Conservation (phyloP, 2,329 filamentous ascomycete genomes). For the Colletotrichum sp. region DNA sequence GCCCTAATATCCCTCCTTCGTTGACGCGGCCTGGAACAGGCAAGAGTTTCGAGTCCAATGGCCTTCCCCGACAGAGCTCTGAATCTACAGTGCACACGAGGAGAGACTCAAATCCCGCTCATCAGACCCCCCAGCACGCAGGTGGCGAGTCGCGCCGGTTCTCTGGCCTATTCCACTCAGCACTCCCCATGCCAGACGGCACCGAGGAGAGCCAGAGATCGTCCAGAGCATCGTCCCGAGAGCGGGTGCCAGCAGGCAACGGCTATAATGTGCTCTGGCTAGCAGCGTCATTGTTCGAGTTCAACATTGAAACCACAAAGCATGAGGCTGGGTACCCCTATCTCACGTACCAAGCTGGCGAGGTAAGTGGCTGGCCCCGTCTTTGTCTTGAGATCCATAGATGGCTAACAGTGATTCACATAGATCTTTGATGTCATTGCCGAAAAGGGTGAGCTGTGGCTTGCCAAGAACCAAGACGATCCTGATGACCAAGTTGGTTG, state of each 20-base stretch:
- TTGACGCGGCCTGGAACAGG: slow-evolving; percentile 63
- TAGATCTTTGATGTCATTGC: slow-evolving; percentile 90
- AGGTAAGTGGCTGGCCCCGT: slow-evolving; percentile 56
- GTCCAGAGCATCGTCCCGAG: slow-evolving; percentile 65
- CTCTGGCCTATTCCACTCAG: slow-evolving; percentile 85
- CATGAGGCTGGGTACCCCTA: slow-evolving; percentile 96
- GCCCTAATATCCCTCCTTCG: slow-evolving; percentile 30
- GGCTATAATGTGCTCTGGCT: slow-evolving; percentile 83
- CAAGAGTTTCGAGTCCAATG: slow-evolving; percentile 62
- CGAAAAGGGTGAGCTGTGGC: slow-evolving; percentile 96
- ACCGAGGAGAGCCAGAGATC: slow-evolving; percentile 57
- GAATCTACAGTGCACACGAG: slow-evolving; percentile 52
- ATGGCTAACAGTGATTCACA: slow-evolving; percentile 3
- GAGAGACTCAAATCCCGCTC: slow-evolving; percentile 61
- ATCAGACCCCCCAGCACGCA: slow-evolving; percentile 50
- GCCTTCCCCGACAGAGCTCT: slow-evolving; percentile 54
- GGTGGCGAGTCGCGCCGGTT: slow-evolving; percentile 58
- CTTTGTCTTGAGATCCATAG: neutral
- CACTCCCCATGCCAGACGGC: slow-evolving; percentile 78
- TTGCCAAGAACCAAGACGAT: slow-evolving; percentile 97
- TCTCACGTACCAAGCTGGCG: slow-evolving; percentile 91
- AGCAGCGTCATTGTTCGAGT: slow-evolving; percentile 93
- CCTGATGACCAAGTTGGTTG: slow-evolving; percentile 79
- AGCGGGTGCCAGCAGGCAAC: slow-evolving; percentile 55
- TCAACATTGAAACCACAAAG: slow-evolving; percentile 92